These are phyloP conservation scores for Verticillium nonalfalfae DNA, from an alignment of 2,329 filamentous ascomycete genomes.

Conservation along the genomic window DNA sequence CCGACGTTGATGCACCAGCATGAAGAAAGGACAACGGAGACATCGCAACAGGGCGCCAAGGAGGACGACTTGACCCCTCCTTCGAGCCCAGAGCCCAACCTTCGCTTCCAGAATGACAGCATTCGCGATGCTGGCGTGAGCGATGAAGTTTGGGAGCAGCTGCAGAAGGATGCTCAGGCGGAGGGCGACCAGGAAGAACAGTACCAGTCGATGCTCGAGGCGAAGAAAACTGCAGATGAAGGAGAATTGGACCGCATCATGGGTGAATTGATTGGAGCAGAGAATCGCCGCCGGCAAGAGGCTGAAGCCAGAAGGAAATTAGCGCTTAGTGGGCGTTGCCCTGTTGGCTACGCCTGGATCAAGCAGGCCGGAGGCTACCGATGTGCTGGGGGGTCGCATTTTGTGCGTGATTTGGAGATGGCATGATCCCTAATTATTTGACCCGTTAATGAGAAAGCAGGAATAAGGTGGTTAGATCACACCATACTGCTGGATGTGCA, in stretches of 20 bases:
- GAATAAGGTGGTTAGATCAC: too few relatives aligned
- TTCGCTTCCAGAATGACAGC: background rate
- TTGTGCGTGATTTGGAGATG: constrained; percentile 30
- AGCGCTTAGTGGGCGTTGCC: constrained; percentile 46
- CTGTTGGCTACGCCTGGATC: constrained; percentile 54
- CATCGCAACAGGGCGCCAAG: background rate
- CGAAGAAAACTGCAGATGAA: constrained; percentile 19
- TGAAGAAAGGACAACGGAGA: background rate
- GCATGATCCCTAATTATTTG: background rate
- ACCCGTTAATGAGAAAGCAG: too few relatives aligned
- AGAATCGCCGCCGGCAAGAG: constrained; percentile 28
- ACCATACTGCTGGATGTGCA: too few relatives aligned
- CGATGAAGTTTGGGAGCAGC: constrained; percentile 55
- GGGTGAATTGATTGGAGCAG: constrained; percentile 27
- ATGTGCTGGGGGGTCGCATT: constrained; percentile 58
- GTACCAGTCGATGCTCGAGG: constrained; percentile 24
- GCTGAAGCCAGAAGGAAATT: constrained; percentile 39
- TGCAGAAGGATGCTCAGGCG: constrained; percentile 41
- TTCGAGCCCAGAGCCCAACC: background rate
- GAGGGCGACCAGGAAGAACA: constrained; percentile 29
- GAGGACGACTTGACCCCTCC: background rate
- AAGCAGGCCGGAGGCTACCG: constrained; percentile 51
- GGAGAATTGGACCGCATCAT: constrained; percentile 27
- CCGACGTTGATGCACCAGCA: background rate
- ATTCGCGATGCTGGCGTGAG: constrained; percentile 50